These are phyloP conservation scores for Leptographium procerum DNA, from an alignment of 2,329 filamentous ascomycete genomes.

Conservation along the genomic window DNA sequence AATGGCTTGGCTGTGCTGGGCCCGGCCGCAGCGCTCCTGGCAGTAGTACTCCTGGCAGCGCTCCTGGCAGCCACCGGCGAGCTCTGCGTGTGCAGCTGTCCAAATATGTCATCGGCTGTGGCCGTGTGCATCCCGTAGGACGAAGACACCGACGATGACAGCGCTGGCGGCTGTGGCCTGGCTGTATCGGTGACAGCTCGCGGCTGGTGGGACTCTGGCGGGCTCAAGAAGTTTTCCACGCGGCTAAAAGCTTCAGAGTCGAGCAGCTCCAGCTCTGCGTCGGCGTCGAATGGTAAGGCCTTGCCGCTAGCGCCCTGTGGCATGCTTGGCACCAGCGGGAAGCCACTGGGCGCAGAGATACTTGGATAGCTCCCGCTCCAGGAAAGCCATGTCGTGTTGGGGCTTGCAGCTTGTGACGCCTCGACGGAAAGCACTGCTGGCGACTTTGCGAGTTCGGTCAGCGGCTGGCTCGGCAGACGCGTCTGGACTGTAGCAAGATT, in stretches of 20 bases:
- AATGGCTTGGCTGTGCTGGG: conserved; percentile 19
- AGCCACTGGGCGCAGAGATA: background rate
- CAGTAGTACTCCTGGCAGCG: background rate
- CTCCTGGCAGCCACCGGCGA: conserved; percentile 21
- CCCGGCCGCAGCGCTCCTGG: background rate
- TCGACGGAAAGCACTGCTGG: background rate
- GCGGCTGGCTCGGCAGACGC: background rate
- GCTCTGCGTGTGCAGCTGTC: conserved; percentile 24
- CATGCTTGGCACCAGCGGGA: background rate
- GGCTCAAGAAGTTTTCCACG: conserved; percentile 37
- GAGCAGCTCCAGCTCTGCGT: conserved; percentile 11
- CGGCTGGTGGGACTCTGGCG: conserved; percentile 23
- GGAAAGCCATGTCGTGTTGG: background rate
- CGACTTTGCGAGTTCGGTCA: background rate
- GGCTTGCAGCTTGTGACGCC: background rate
- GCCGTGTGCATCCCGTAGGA: conserved; percentile 45
- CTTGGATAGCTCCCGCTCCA: background rate
- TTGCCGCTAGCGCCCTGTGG: background rate
- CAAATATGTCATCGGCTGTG: conserved; percentile 40
- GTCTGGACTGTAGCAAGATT: background rate
- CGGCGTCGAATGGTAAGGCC: conserved; percentile 3
- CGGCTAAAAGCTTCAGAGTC: conserved; percentile 34
- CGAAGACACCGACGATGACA: conserved; percentile 17
- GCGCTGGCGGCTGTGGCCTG: background rate
- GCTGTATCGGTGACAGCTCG: background rate